Conservation (phyloP, 805 yeast species). For the Saturnispora galanensis region DNA sequence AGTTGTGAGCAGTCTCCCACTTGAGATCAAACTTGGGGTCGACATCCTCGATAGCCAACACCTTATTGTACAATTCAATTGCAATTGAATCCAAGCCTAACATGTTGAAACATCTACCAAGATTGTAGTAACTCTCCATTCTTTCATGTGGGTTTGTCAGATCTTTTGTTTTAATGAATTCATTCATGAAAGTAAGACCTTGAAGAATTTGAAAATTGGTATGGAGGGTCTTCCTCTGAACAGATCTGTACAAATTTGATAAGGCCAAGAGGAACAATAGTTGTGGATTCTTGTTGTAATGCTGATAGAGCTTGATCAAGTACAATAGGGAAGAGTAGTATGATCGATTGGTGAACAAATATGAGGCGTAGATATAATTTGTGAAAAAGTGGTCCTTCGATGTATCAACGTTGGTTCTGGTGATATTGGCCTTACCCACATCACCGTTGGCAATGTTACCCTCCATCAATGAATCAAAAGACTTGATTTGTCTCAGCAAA, state of each 20-base stretch:
- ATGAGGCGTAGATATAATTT: conserved; percentile 62
- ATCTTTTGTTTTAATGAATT: conserved; percentile 44
- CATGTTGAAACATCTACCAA: conserved; percentile 79
- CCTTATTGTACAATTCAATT: conserved; percentile 60
- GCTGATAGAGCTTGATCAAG: conserved; percentile 57
- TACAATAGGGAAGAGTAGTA: conserved; percentile 78
- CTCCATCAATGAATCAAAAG: conserved; percentile 62
- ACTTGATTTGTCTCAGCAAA: conserved; percentile 81
- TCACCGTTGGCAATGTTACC: conserved; percentile 26
- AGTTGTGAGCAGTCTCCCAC: conserved; percentile 79
- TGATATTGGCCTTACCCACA: conserved; percentile 74
- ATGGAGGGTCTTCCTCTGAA: conserved; percentile 80
- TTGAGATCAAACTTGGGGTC: conserved; percentile 41
- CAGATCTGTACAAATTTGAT: conserved; percentile 78
- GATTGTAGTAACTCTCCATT: conserved; percentile 74
- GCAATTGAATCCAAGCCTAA: conserved; percentile 73
- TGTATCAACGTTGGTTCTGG: conserved; percentile 39
- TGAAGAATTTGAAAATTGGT: conserved; percentile 83
- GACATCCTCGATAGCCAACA: conserved; percentile 40
- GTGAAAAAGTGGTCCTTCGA: conserved; percentile 52
- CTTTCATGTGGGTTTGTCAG: conserved; percentile 35
- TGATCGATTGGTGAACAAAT: conserved; percentile 72
- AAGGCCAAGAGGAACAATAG: conserved; percentile 66
- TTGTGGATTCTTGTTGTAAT: conserved; percentile 68
- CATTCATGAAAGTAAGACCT: conserved; percentile 69